Evolutionary conservation across 192 early-diverging fungal species (phyloP), one percentile per base, ranked within the genome.

Genomic region (Coemansia sp.): DNA sequence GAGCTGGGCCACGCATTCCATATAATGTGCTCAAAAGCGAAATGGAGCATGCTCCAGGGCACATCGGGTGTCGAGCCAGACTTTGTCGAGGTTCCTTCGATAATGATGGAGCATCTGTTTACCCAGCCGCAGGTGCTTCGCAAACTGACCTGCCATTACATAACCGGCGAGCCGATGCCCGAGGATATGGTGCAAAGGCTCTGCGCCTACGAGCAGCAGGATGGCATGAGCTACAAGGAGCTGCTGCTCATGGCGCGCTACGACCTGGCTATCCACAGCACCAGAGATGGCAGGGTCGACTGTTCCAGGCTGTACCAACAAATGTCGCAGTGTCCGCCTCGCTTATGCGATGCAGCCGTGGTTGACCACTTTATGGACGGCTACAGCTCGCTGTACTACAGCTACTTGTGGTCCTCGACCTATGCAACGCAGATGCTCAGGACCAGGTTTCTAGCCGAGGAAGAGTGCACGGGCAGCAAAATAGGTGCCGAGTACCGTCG

Each of bases 1-100:
- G 93, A 93, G 63, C 85, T 94, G 66, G 93, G 91, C 35, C 86
- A 89, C 62, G 82, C 76, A 16, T 86, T 87, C 60, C 81, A 84
- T 66, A 76, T 77, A 26, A 44, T 93, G 20, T 92, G 90, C 74
- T 86, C 88, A 34, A 69, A 79, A 24, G 88, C 89, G 11, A 89
- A 87, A 68, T 90, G 83, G 53, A 78, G 84, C 12, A 68, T 85
- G 0, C 90, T 92, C 53, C 88, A 90, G 35, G 90, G 91, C 33
- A 92, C 34, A 8, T 15, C 89, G 6, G 71, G 74, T 34, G 80
- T 88, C 36, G 87, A 92, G 59, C 75, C 87, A 52, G 93, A 95
- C 72, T 95, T 93, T 83, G 87, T 93, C 21, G 92, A 93, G 73
- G 87, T 90, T 6, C 91, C 92, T 7, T 87, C 88, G 38, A 90